phyloP scores from a whole-genome alignment of 2,329 filamentous ascomycete genomes.

The Penicillium sp. region DNA sequence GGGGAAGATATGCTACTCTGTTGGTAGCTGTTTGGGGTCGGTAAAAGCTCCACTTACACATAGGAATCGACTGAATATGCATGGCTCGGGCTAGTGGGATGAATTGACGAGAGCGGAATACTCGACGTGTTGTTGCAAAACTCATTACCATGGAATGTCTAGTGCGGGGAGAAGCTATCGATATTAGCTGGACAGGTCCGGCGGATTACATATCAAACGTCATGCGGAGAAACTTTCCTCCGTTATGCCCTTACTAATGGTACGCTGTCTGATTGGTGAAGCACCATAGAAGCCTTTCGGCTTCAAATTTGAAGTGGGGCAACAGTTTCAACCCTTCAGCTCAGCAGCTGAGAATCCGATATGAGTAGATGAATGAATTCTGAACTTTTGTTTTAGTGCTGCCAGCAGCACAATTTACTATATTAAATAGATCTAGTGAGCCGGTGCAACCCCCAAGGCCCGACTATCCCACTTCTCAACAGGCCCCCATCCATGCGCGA shows the following conservation, averaged over 20 bases:
- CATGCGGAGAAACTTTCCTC: constrained; percentile 7
- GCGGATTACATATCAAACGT: constrained; percentile 16
- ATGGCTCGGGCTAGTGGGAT: constrained; percentile 36
- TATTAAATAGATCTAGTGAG: constrained; percentile 11
- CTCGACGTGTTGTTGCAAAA: constrained; percentile 26
- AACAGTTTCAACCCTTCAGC: background rate
- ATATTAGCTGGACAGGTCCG: background rate
- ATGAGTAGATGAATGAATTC: background rate
- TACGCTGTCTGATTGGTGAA: constrained; percentile 9
- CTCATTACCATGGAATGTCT: constrained; percentile 26
- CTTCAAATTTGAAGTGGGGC: background rate
- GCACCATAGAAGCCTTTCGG: background rate
- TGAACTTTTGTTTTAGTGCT: constrained; percentile 8
- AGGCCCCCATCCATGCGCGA: constrained; percentile 31
- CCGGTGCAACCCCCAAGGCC: constrained; percentile 32
- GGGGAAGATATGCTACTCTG: background rate
- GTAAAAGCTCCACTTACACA: constrained; percentile 44
- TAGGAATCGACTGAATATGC: constrained; percentile 55
- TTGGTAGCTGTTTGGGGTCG: background rate
- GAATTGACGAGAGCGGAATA: constrained; percentile 10
- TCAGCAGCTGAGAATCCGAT: background rate
- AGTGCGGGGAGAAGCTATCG: constrained; percentile 15
- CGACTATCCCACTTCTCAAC: constrained; percentile 33
- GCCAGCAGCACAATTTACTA: constrained; percentile 21
- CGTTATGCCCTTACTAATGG: constrained; percentile 10